phyloP scores from a whole-genome alignment of 2,329 filamentous ascomycete genomes.

The Xylaria sp. region DNA sequence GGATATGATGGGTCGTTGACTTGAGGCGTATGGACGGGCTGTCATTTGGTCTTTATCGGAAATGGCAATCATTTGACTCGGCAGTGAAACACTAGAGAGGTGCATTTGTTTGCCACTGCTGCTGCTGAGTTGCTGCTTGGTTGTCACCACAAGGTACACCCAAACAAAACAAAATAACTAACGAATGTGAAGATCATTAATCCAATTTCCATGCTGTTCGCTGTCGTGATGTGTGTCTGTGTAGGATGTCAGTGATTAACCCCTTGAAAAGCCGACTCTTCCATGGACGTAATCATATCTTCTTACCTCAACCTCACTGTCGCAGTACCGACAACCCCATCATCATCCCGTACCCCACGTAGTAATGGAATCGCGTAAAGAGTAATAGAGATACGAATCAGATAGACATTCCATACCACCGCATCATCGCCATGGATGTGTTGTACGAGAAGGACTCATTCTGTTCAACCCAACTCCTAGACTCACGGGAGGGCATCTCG shows the following conservation, averaged over 20 bases:
- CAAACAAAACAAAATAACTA: conserved; percentile 27
- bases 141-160: conserved; percentile 29
- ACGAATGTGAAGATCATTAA: conserved; percentile 29
- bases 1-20: conserved; percentile 30
- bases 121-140: conserved; percentile 19
- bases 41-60: conserved; percentile 34
- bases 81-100: conserved; percentile 27
- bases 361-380: too few relatives aligned
- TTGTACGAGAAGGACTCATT: too few relatives aligned
- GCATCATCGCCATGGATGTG: too few relatives aligned
- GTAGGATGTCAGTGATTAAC: not conserved
- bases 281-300: too few relatives aligned
- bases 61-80: conserved; percentile 29
- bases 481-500: too few relatives aligned
- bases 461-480: too few relatives aligned
- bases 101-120: conserved; percentile 21
- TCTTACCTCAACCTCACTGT: too few relatives aligned
- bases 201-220: not conserved
- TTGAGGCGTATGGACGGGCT: conserved; percentile 33
- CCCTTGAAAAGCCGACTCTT: too few relatives aligned
- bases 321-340: too few relatives aligned
- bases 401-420: too few relatives aligned
- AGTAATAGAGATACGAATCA: too few relatives aligned
- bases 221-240: conserved; percentile 5
- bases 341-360: too few relatives aligned